A percentile compares a stretch with the other conserved stretches of the same genome.
These are phyloP conservation scores for Calonectria multiphialidica DNA, from an alignment of 2,329 filamentous ascomycete genomes.

Conservation along the genomic window DNA sequence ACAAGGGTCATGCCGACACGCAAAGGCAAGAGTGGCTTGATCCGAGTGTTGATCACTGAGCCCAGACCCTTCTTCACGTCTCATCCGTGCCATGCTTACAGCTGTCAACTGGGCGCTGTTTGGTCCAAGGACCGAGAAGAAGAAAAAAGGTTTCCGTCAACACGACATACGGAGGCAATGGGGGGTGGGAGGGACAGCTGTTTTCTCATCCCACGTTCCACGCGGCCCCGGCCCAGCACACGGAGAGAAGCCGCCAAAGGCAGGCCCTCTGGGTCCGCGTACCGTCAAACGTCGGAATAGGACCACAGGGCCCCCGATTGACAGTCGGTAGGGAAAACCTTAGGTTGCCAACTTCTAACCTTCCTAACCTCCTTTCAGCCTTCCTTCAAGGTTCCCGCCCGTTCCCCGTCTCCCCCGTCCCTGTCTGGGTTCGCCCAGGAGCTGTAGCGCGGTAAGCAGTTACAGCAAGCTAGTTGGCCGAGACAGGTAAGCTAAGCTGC, in stretches of 20 bases:
- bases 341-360: slow-evolving; percentile 15
- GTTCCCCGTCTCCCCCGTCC: slow-evolving; percentile 21
- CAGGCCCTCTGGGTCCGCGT: background rate
- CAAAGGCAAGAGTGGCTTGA: slow-evolving; percentile 19
- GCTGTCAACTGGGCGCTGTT: background rate
- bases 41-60: slow-evolving; percentile 19
- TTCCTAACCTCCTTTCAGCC: slow-evolving; percentile 18
- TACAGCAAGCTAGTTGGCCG: slow-evolving; percentile 14
- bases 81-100: slow-evolving; percentile 6
- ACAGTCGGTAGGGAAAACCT: background rate
- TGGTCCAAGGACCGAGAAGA: background rate
- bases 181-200: slow-evolving; percentile 4
- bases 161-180: slow-evolving; percentile 8
- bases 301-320: background rate
- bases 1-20: slow-evolving; percentile 7
- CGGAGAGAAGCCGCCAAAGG: background rate
- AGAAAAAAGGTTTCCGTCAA: background rate
- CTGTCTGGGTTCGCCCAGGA: slow-evolving; percentile 25
- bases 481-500: slow-evolving; percentile 10
- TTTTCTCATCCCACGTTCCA: slow-evolving; percentile 18
- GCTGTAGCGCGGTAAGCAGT: slow-evolving; percentile 21
- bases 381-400: slow-evolving; percentile 23
- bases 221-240: slow-evolving; percentile 9
- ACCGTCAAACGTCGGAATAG: slow-evolving; percentile 4
- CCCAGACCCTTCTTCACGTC: slow-evolving; percentile 14